A percentile compares a stretch with the other conserved stretches of the same genome.
Evolutionary conservation across 805 yeast genomes (phyloP).

Genomic region (Citeromyces matritensis): DNA sequence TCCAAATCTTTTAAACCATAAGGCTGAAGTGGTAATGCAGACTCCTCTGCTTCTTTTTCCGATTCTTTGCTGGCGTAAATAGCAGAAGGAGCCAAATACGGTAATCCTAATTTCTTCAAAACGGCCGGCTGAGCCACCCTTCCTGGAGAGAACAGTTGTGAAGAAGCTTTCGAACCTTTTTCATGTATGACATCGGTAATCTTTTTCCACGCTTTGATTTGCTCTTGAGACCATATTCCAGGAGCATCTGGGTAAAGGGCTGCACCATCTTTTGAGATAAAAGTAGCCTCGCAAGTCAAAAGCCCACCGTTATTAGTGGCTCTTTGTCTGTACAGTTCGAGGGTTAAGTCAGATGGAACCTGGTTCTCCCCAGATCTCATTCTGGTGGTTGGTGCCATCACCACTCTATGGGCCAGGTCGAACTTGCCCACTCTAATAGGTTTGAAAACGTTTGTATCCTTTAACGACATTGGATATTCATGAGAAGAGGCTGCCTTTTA

Average conservation of each 20-base stretch:
- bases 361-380: conserved; percentile 19
- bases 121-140: conserved; percentile 19
- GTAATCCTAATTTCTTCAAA: conserved; percentile 18
- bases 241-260: conserved; percentile 29
- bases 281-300: conserved; percentile 45
- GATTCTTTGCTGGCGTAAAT: conserved; percentile 17
- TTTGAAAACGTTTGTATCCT: conserved; percentile 16
- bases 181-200: conserved; percentile 33
- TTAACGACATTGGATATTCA: background rate
- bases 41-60: conserved; percentile 17
- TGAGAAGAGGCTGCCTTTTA: too few relatives aligned
- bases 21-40: conserved; percentile 28
- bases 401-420: conserved; percentile 23
- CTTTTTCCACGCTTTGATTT: conserved; percentile 32
- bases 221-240: conserved; percentile 32
- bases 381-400: conserved; percentile 38
- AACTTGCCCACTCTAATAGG: conserved; percentile 26
- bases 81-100: conserved; percentile 24
- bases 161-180: conserved; percentile 25
- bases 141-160: conserved; percentile 42
- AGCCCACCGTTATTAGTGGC: conserved; percentile 44
- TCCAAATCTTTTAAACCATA: conserved; percentile 23
- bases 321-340: conserved; percentile 40
- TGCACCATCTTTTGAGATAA: conserved; percentile 24
- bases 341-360: conserved; percentile 29